A percentile compares a stretch with the other conserved stretches of the same genome.
phyloP scores from a whole-genome alignment of 768 basidiomycete species.

The Tricholomella constricta region DNA sequence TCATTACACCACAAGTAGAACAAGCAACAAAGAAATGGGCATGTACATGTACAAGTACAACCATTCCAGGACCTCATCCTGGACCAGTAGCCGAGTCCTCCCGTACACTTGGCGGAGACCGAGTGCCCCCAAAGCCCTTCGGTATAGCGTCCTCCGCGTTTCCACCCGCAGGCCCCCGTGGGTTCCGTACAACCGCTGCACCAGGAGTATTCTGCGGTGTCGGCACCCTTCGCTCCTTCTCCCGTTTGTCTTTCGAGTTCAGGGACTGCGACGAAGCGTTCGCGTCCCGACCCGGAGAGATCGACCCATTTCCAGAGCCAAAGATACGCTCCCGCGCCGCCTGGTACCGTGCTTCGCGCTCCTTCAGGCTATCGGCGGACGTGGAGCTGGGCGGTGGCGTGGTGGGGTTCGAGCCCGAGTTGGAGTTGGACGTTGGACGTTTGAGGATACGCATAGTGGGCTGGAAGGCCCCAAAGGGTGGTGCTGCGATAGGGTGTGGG shows the following conservation, averaged over 20 bases:
- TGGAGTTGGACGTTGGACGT: conserved; percentile 46
- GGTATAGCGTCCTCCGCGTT: not conserved
- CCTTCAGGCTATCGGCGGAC: conserved; percentile 46
- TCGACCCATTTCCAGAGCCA: conserved; percentile 29
- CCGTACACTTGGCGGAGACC: conserved; percentile 25
- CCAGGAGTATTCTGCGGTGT: not conserved
- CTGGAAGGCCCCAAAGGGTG: conserved; percentile 58
- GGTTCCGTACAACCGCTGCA: not conserved
- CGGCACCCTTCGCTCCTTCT: not conserved
- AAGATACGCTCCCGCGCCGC: conserved; percentile 78
- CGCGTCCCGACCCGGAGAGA: not conserved
- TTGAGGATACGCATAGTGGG: conserved; percentile 72
- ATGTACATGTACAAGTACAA: not conserved
- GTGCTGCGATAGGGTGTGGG: conserved; percentile 42
- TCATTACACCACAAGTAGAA: not conserved
- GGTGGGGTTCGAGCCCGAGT: conserved; percentile 23
- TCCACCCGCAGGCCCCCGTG: conserved; percentile 7
- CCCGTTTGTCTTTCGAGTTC: conserved; percentile 4
- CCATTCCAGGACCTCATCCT: not conserved
- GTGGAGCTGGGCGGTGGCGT: conserved; percentile 25
- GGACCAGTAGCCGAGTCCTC: not conserved
- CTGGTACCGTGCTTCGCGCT: conserved; percentile 73
- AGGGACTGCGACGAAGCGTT: not conserved
- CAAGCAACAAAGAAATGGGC: not conserved
- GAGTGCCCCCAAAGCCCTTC: conserved; percentile 26